Conservation (phyloP, 805 yeast genomes). For the Priceomyces castillae region DNA sequence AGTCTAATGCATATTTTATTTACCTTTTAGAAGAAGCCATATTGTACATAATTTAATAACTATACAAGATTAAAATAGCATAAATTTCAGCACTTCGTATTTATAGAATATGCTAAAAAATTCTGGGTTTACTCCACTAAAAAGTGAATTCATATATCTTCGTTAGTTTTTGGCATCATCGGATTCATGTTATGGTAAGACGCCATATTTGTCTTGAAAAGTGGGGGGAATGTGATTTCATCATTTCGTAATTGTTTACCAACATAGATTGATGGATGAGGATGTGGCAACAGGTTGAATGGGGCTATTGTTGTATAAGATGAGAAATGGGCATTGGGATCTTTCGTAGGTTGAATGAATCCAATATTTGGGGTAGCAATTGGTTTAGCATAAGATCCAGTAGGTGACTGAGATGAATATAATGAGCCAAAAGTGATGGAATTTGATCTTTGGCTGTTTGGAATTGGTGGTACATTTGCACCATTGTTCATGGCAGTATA, state of each 20-base stretch:
- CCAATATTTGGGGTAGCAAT: not conserved
- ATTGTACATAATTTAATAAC: not conserved
- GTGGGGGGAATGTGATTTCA: not conserved
- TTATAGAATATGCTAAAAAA: too few relatives aligned
- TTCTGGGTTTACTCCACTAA: not conserved
- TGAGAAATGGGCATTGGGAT: not conserved
- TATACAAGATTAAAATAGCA: not conserved
- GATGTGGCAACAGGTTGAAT: slow-evolving; percentile 4
- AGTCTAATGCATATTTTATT: not conserved
- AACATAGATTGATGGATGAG: not conserved
- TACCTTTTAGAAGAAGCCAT: not conserved
- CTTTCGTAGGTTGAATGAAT: not conserved
- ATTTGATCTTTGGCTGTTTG: slow-evolving; percentile 14
- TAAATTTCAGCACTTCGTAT: too few relatives aligned
- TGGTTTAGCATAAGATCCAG: slow-evolving; percentile 1
- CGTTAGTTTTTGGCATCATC: slow-evolving; percentile 2
- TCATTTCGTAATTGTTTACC: not conserved
- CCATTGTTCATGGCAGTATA: slow-evolving; percentile 1
- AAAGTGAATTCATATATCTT: not conserved
- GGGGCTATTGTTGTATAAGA: slow-evolving; percentile 3
- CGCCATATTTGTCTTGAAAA: not conserved
- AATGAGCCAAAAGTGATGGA: slow-evolving; percentile 20
- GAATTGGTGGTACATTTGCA: not conserved
- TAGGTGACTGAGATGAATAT: slow-evolving; percentile 8
- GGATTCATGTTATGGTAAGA: not conserved